Percentiles rank a stretch among this genome's conserved stretches.
phyloP scores from a whole-genome alignment of 208 protist genomes.

The Sergeia podlipaevii region DNA sequence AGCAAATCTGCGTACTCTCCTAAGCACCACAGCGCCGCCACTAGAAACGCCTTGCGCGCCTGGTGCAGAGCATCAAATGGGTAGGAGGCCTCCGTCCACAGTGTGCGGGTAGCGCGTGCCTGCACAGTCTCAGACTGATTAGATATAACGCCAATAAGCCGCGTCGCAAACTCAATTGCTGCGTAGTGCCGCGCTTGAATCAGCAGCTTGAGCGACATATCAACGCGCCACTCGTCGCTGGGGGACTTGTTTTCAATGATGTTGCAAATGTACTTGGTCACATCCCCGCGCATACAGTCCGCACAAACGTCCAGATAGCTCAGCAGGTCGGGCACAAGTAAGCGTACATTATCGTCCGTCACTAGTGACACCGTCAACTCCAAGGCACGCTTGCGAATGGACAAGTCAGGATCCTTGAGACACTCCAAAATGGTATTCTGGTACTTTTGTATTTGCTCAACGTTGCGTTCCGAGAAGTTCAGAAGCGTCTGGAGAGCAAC shows the following conservation, averaged over 20 bases:
- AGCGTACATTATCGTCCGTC: conserved; percentile 90
- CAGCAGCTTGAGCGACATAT: conserved; percentile 94
- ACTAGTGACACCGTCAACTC: conserved; percentile 97
- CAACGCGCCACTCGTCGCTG: conserved; percentile 95
- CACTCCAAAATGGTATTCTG: conserved; percentile 96
- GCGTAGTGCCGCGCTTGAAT: conserved; percentile 69
- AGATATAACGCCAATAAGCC: conserved; percentile 90
- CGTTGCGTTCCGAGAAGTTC: conserved; percentile 86
- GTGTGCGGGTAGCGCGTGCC: conserved; percentile 72
- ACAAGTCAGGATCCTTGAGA: conserved; percentile 95
- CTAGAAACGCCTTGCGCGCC: conserved; percentile 85
- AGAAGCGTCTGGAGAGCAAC: conserved; percentile 95
- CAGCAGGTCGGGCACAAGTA: conserved; percentile 95
- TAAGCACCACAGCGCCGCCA: conserved; percentile 94
- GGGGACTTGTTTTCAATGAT: conserved; percentile 93
- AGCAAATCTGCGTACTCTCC: conserved; percentile 97
- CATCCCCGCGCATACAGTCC: conserved; percentile 93
- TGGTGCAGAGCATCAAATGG: conserved; percentile 75
- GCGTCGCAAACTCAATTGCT: conserved; percentile 58
- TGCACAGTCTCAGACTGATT: conserved; percentile 85
- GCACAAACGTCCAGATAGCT: conserved; percentile 91
- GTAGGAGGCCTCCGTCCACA: conserved; percentile 87
- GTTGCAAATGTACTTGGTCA: conserved; percentile 90
- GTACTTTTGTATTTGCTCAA: conserved; percentile 88
- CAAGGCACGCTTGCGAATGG: conserved; percentile 95